Evolutionary conservation across 139 green algal genomes (phyloP), one percentile per base, ranked within the genome.

Genomic region (Nannochloris sp.): DNA sequence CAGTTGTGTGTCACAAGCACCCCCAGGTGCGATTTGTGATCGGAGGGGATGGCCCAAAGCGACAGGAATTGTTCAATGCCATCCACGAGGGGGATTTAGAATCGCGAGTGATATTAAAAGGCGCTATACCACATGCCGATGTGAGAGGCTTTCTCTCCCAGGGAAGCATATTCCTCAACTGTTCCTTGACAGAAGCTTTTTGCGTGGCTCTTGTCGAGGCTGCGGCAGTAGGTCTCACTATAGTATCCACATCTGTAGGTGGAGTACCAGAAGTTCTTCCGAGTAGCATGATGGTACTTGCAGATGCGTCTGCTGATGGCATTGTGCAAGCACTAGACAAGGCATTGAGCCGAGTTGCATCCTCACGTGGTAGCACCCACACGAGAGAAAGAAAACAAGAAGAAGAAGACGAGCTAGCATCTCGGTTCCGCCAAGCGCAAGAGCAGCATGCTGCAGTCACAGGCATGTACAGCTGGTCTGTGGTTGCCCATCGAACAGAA

Each of bases 151-250:
- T 91, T 48, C 74, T 93, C 46, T 68, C 78, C 9, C 67, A 50
- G 16, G 82, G 82, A 8, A 74, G 92, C 62, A 79, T 96, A 31
- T 96, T 96, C 65, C 70, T 97, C 10, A 97, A 97, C 69, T 82
- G 82, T 58, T 93, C 83, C 16, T 78, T 98, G 5, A 98, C 93
- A 1, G 93, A 98, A 61, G 89, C 93, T 4, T 98, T 98, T 72
- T 97, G 93, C 79, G 96, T 98, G 74, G 89, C 93, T 4, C 87
- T 98, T 17, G 81, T 97, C 16, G 93, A 98, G 71, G 93, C 93
- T 20, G 93, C 93, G 9, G 81, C 83, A 8, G 81, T 77, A 29
- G 85, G 84, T n/a, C 84, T 95, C 44, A 71, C 88, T 53, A 86
- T 94, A 9, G 88, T 94, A 49, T 93, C 87, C 43, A 94, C 89